Base-by-base conservation (phyloP, 495 filamentous ascomycete species). In the Aspergillus ostianus region DNA sequence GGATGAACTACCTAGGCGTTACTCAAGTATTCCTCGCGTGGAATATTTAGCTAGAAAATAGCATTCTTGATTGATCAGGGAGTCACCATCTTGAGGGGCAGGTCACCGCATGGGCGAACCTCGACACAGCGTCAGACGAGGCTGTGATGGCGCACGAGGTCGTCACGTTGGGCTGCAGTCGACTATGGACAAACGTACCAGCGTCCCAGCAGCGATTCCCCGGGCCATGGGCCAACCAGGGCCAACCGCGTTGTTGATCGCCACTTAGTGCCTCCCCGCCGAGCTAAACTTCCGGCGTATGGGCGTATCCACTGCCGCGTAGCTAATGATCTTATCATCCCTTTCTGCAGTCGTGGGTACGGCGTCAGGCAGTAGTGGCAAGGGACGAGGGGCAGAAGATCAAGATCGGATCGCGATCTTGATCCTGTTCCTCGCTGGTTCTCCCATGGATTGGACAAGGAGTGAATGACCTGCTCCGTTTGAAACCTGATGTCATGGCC, bases 201-300 rank as follows among this genome's bases (percentile, higher is more conserved):
- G 13, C 29, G 10, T 7, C 29, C 29, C 29, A 32, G 29, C 29
- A 32, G 29, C 29, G 29, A 32, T 32, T 32, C 29, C 10, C 36
- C 36, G 36, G 36, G 30, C 15, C 36, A 41, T 15, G 36, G 36
- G 36, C 36, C 36, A 41, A 41, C 36, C 36, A 41, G 36, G 36
- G 36, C 36, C 51, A n/a, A 53, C 29, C 29, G 18, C 36, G 52
- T 54, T 23, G 52, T 44, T 44, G 52, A 54, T 54, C 52, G n/a
- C 32, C 52, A 18, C 18, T 17, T 54, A 54, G 52, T 54, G 52
- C 32, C 41, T 21, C 32, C 32, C 52, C 32, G 15, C 51, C 17
- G 32, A 44, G 32, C 51, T 32, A 50, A 54, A 46, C 32, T 17
- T 13, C 47, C 18, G 47, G 47, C 47, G 46, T 47, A 7, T 32